Evolutionary conservation across 2,329 filamentous ascomycete genomes (phyloP).

Genomic region (Parasarocladium wereldwijsianum): DNA sequence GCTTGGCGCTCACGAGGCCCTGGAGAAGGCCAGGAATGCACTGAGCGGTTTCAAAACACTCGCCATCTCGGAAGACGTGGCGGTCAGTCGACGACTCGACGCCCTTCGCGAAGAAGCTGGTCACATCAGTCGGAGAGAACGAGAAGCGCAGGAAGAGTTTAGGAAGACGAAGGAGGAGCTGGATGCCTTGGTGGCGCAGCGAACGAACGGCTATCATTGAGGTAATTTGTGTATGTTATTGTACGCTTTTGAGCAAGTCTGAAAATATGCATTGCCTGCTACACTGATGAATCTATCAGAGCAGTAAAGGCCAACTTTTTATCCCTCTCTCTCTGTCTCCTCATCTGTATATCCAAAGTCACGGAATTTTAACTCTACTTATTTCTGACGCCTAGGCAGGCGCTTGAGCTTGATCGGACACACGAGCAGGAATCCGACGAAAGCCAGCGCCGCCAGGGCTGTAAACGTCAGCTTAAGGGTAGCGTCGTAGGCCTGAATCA

Average conservation of each 20-base stretch:
- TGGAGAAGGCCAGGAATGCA: slow-evolving; percentile 59
- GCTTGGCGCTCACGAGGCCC: slow-evolving; percentile 53
- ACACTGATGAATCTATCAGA: too few species aligned
- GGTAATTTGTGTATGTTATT: too few species aligned
- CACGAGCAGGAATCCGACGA: slow-evolving; percentile 31
- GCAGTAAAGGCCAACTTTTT: too few species aligned
- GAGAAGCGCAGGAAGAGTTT: slow-evolving; percentile 83
- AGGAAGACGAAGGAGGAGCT: slow-evolving; percentile 65
- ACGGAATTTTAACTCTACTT: too few species aligned
- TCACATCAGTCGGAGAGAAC: slow-evolving; percentile 66
- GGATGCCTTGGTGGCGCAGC: slow-evolving; percentile 33
- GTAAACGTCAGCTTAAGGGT: slow-evolving; percentile 33
- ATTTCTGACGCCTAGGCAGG: too few species aligned
- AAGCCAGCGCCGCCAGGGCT: slow-evolving; percentile 27
- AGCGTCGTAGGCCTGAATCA: slow-evolving; percentile 37
- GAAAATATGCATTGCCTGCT: too few species aligned
- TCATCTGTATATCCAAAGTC: too few species aligned
- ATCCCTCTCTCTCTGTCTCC: too few species aligned
- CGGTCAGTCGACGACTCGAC: slow-evolving; percentile 57
- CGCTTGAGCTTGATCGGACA: slow-evolving; percentile 30
- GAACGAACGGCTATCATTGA: slow-evolving; percentile 24
- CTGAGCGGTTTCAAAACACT: slow-evolving; percentile 62
- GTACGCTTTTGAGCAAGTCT: too few species aligned
- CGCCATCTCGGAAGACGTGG: slow-evolving; percentile 65
- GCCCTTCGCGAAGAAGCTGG: slow-evolving; percentile 68